Base-by-base conservation (phyloP, 257 asterid species). In the Datura wrightii region DNA sequence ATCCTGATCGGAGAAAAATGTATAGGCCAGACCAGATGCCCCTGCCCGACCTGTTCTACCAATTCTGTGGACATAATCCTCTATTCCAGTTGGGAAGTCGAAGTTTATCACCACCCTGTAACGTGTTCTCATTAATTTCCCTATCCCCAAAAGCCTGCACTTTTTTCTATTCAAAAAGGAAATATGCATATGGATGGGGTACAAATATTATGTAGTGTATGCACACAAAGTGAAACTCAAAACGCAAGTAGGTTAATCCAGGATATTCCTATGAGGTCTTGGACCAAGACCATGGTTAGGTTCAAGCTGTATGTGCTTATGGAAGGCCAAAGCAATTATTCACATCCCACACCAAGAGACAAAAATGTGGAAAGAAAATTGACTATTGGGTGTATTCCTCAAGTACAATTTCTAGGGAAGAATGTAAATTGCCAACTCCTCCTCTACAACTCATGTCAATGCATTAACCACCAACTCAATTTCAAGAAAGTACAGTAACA, bases 1-100 rank as follows among this genome's bases (percentile, higher is more conserved):
- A 83, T 94, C 97, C 85, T 93, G 92, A 84, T 90, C 94, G 63
- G 86, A 81, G 15, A 94, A 86, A 85, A 94, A 94, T 48, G 98
- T 93, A 41, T 89, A 90, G 8, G 87, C 87, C 71, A 60, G 70
- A 31, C 87, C 87, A 53, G 84, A 63, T 7, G 84, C 84, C 48
- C 87, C 87, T 24, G 87, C 87, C n/a, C 87, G 69, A 5, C 84
- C 87, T 24, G 87, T 85, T 34, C 87, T 80, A 10, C 87, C 87
- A 34, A 85, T 85, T 58, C 87, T 66, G 72, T 85, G 87, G 4
- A 85, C 87, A 39, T 85, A 85, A 44, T 79, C 84, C 80, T 85
- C 87, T 69, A 80, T 53, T 80, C 84, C 87, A 24, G 81, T 85
- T 24, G 87, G 87, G 74, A 85, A 80, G 66, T 85, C 87, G 56